Evolutionary conservation across 768 basidiomycete species (phyloP).

Genomic region (Naematelia encephala): DNA sequence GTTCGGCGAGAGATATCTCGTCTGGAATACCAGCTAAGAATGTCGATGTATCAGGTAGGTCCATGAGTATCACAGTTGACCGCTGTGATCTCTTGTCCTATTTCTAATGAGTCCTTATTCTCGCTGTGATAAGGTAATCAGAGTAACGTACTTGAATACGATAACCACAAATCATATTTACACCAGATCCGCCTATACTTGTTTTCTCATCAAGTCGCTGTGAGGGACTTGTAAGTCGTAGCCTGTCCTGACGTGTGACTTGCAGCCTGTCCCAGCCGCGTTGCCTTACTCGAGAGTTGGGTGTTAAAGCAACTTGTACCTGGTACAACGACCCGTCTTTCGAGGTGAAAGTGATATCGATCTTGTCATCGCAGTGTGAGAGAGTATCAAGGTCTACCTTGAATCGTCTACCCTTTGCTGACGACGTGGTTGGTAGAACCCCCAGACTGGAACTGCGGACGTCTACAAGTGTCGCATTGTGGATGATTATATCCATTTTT

Average conservation of each 20-base stretch:
- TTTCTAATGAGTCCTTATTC: too few relatives aligned
- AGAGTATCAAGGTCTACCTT: not conserved
- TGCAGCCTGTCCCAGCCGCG: not conserved
- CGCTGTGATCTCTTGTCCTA: not conserved
- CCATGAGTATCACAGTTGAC: slow-evolving; percentile 10
- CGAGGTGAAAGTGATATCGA: not conserved
- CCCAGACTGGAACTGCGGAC: not conserved
- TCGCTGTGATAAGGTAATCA: too few relatives aligned
- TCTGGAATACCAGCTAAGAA: slow-evolving; percentile 61
- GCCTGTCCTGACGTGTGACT: not conserved
- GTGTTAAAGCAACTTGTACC: not conserved
- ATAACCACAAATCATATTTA: too few relatives aligned
- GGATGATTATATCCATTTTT: not conserved
- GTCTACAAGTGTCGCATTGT: not conserved
- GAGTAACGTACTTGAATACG: too few relatives aligned
- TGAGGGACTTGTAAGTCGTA: too few relatives aligned
- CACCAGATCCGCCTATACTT: too few relatives aligned
- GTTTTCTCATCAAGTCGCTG: too few relatives aligned
- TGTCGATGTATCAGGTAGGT: slow-evolving; percentile 16
- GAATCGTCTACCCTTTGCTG: not conserved
- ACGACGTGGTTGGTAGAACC: not conserved
- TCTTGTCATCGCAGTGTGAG: not conserved
- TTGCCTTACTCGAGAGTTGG: not conserved
- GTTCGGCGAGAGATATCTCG: slow-evolving; percentile 63
- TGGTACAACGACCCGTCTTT: not conserved